A percentile compares a stretch with the other conserved stretches of the same genome.
These are phyloP conservation scores for Immersiporthe knoxdaviesiana DNA, from an alignment of 2,329 filamentous ascomycete species.

Conservation along the genomic window DNA sequence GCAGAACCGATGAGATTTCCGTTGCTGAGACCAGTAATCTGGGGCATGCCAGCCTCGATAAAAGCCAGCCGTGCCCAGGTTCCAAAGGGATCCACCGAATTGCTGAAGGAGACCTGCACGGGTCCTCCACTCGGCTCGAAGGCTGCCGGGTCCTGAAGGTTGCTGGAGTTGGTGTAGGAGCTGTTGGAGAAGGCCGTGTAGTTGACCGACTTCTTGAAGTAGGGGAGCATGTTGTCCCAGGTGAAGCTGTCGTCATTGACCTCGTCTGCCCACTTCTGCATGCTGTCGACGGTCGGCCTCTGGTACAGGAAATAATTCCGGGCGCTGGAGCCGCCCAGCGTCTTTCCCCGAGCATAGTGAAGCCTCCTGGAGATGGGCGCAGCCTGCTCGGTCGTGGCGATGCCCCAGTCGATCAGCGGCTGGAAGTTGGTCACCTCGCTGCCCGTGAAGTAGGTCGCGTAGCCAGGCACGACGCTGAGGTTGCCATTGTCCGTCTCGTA, in stretches of 20 bases:
- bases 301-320: constrained; percentile 25
- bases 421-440: constrained; percentile 15
- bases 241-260: constrained; percentile 24
- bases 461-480: constrained; percentile 23
- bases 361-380: constrained; percentile 19
- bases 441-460: constrained; percentile 20
- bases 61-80: constrained; percentile 23
- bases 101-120: constrained; percentile 23
- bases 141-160: constrained; percentile 13
- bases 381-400: constrained; percentile 9
- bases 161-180: constrained; percentile 24
- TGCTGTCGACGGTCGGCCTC: constrained; percentile 16
- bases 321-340: constrained; percentile 22
- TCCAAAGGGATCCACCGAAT: constrained; percentile 21
- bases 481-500: constrained; percentile 27
- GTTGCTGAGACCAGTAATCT: constrained; percentile 22
- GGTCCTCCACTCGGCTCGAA: constrained; percentile 20
- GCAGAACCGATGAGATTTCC: constrained; percentile 21
- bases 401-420: constrained; percentile 27
- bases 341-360: constrained; percentile 26
- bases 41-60: constrained; percentile 18
- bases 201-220: constrained; percentile 21
- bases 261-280: constrained; percentile 20
- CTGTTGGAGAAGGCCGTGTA: constrained; percentile 16
- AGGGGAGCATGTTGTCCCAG: constrained; percentile 22